Evolutionary conservation across 1,284 basidiomycete genomes (phyloP), one percentile per base, ranked within the genome.

Genomic region (Xanthoconium separans): DNA sequence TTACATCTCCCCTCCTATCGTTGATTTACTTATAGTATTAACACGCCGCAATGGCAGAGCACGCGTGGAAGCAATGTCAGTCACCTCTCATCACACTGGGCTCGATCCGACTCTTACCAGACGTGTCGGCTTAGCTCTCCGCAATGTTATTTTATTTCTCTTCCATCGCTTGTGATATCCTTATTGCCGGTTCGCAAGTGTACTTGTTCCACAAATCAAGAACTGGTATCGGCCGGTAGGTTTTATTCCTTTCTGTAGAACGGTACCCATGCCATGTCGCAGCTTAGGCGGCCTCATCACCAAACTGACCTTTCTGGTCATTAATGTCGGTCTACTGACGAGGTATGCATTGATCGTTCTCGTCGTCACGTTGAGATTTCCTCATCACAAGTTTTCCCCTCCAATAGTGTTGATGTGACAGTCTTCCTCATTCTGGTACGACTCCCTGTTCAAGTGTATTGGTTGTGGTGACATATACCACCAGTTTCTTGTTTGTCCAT

Each of bases 181-280:
- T 71, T 20, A 72, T 69, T n/a, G 69, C 67, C 1, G 58, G 66
- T 20, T 65, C 70, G 4, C 67, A 72, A 51, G 60, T 42, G 2
- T 72, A 69, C 53, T 31, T 69, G 40, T 71, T 69, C 37, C 65
- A 58, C 41, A 70, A 65, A 10, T 72, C 64, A 18, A 68, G 64
- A 36, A 66, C 69, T 29, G 65, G 59, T 13, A 61, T 71, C 5
- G 69, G 65, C 11, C 68, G 70, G 69, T 69, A 40, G 13, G 55
- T 42, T 18, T 53, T 29, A 7, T 47, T 37, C 6, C 36, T 12
- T 7, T 46, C n/a, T 18, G 9, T 3, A 24, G 18, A 27, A 34
- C 29, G 13, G n/a, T 20, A 6, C 13, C 22, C 22, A 61, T n/a
- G 2, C 20, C 20, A 39, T 13, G 12, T 7, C 40, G 47, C 16